phyloP scores from a whole-genome alignment of 2,329 filamentous ascomycete genomes.

The Talaromyces pinophilus region DNA sequence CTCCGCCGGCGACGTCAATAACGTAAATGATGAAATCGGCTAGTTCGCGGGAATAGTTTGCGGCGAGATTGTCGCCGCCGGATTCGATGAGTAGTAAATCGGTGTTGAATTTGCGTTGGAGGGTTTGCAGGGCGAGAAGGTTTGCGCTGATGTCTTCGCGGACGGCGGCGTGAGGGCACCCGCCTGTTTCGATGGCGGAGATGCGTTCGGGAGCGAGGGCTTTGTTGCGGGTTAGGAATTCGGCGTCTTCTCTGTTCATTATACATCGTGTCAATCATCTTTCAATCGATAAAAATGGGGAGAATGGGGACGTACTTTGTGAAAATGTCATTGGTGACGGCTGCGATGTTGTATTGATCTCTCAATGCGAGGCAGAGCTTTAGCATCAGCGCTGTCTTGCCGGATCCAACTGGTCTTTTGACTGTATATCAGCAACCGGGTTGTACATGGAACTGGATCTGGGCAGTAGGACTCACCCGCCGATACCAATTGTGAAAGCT shows the following conservation, averaged over 20 bases:
- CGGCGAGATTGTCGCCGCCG: slow-evolving; percentile 93
- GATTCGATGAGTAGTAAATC: slow-evolving; percentile 92
- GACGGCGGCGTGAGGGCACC: slow-evolving; percentile 94
- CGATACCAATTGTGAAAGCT: slow-evolving; percentile 96
- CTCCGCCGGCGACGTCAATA: slow-evolving; percentile 92
- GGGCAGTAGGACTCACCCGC: slow-evolving; percentile 63
- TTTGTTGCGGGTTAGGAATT: slow-evolving; percentile 86
- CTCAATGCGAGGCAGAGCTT: slow-evolving; percentile 84
- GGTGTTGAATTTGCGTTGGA: slow-evolving; percentile 76
- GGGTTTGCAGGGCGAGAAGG: slow-evolving; percentile 84
- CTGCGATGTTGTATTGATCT: slow-evolving; percentile 79
- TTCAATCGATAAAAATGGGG: background rate
- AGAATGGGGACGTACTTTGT: slow-evolving; percentile 58
- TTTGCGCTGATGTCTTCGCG: slow-evolving; percentile 96
- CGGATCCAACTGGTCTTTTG: slow-evolving; percentile 84
- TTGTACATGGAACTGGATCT: too few species aligned
- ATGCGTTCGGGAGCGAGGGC: slow-evolving; percentile 83
- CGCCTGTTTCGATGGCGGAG: slow-evolving; percentile 94
- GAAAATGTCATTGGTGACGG: slow-evolving; percentile 99
- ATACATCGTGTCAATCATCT: background rate
- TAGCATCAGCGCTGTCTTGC: slow-evolving; percentile 96
- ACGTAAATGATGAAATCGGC: slow-evolving; percentile 99
- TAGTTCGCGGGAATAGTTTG: slow-evolving; percentile 92
- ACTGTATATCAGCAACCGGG: background rate
- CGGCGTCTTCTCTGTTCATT: slow-evolving; percentile 75